phyloP scores from a whole-genome alignment of 805 yeast species.

The Pichia cephalocereana region DNA sequence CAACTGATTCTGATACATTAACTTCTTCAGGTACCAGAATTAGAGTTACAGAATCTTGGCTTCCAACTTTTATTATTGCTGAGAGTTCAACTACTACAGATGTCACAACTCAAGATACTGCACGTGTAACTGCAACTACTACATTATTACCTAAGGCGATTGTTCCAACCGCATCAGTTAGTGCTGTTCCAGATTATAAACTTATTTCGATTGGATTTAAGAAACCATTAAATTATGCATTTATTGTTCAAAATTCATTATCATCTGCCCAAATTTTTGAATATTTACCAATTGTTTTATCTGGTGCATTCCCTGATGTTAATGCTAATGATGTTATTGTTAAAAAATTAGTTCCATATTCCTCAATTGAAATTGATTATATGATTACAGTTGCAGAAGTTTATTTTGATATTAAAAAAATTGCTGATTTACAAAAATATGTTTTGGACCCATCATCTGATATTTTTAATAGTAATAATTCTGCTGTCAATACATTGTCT shows the following conservation, averaged over 20 bases:
- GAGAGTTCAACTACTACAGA: constrained; percentile 3
- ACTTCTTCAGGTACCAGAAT: constrained; percentile 1
- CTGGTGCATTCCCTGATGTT: constrained; percentile 42
- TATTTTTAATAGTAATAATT: constrained; percentile 51
- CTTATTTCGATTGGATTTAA: constrained; percentile 73
- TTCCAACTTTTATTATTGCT: constrained; percentile 12
- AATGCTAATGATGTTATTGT: constrained; percentile 40
- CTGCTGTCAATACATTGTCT: constrained; percentile 50
- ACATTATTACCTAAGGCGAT: constrained; percentile 69
- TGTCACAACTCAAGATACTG: not conserved
- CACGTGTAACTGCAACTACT: constrained; percentile 27
- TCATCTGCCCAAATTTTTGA: constrained; percentile 81
- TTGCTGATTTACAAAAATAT: constrained; percentile 39
- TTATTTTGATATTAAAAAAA: constrained; percentile 56
- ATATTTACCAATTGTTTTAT: constrained; percentile 69
- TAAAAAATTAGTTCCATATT: constrained; percentile 65
- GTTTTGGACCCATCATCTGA: constrained; percentile 44
- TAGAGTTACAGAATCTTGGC: constrained; percentile 7
- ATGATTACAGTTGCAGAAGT: constrained; percentile 84
- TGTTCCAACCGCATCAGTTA: constrained; percentile 40
- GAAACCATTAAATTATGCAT: constrained; percentile 71
- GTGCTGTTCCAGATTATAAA: constrained; percentile 37
- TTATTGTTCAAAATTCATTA: constrained; percentile 61
- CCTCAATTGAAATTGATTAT: constrained; percentile 45
- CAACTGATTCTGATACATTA: not conserved